phyloP scores from a whole-genome alignment of 371 early-diverging fungal species.

The Phascolomyces articulosus region DNA sequence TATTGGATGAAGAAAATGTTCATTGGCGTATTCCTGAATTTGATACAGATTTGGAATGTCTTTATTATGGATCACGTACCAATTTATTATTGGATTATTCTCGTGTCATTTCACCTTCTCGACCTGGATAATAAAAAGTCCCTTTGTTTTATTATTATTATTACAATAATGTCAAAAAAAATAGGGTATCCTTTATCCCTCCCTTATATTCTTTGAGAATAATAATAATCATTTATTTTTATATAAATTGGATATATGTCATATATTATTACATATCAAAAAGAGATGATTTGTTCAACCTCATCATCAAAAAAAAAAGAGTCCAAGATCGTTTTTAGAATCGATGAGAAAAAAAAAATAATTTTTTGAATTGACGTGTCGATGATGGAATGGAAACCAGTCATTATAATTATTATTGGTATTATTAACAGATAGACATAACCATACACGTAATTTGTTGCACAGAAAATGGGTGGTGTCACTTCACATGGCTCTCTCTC shows the following conservation, averaged over 20 bases:
- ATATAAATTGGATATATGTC: too few species aligned
- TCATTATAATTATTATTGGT: too few species aligned
- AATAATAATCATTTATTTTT: too few species aligned
- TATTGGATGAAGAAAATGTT: conserved; percentile 41
- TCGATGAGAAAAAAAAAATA: not conserved
- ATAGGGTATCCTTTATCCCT: too few species aligned
- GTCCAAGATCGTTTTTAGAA: too few species aligned
- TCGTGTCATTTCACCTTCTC: conserved; percentile 67
- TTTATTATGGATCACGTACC: conserved; percentile 66
- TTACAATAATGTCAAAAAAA: too few species aligned
- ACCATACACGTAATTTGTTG: too few species aligned
- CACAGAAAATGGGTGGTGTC: too few species aligned
- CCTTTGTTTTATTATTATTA: not conserved
- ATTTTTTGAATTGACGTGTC: not conserved
- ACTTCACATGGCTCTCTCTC: conserved; percentile 3
- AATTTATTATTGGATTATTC: conserved; percentile 71
- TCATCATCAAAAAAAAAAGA: not conserved
- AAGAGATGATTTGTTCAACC: too few species aligned
- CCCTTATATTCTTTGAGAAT: too few species aligned
- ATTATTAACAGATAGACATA: too few species aligned
- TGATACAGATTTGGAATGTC: conserved; percentile 62
- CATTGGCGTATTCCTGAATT: conserved; percentile 67
- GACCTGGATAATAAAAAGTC: conserved; percentile 39
- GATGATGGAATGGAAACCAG: not conserved
- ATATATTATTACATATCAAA: too few species aligned